phyloP scores from a whole-genome alignment of 768 basidiomycete species.

The Podaxis carcinomalis region DNA sequence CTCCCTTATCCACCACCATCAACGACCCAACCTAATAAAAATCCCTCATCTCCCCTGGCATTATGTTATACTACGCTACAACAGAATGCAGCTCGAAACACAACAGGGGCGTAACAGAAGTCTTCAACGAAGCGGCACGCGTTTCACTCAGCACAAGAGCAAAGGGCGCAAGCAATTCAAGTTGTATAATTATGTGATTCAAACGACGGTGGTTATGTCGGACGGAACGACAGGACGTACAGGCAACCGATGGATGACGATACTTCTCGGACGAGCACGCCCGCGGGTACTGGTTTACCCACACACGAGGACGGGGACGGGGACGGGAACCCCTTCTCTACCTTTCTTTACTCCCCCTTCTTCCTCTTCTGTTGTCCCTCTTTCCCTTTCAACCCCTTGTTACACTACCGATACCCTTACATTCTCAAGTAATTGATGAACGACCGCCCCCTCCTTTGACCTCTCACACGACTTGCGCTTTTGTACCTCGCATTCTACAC shows the following conservation, averaged over 20 bases:
- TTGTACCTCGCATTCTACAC: background rate
- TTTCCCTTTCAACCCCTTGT: background rate
- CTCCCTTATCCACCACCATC: background rate
- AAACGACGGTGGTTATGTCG: background rate
- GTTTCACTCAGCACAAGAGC: conserved; percentile 74
- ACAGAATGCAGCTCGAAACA: conserved; percentile 99
- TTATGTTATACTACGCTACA: conserved; percentile 22
- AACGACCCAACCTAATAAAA: background rate
- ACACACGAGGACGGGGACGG: background rate
- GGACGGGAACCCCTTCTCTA: background rate
- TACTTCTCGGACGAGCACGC: background rate
- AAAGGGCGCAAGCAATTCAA: conserved; percentile 52
- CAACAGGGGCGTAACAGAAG: conserved; percentile 90
- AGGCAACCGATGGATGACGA: background rate
- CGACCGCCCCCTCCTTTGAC: background rate
- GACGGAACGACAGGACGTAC: background rate
- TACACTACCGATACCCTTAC: conserved; percentile 11
- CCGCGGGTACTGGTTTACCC: background rate
- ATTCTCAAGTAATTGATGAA: conserved; percentile 4
- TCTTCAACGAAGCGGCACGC: conserved; percentile 88
- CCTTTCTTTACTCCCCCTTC: background rate
- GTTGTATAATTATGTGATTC: conserved; percentile 60
- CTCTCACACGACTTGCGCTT: too few relatives aligned
- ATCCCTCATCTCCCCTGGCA: too few relatives aligned
- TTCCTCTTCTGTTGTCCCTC: background rate